phyloP scores from a whole-genome alignment of 495 filamentous ascomycete genomes.

The Jackrogersella minutella region DNA sequence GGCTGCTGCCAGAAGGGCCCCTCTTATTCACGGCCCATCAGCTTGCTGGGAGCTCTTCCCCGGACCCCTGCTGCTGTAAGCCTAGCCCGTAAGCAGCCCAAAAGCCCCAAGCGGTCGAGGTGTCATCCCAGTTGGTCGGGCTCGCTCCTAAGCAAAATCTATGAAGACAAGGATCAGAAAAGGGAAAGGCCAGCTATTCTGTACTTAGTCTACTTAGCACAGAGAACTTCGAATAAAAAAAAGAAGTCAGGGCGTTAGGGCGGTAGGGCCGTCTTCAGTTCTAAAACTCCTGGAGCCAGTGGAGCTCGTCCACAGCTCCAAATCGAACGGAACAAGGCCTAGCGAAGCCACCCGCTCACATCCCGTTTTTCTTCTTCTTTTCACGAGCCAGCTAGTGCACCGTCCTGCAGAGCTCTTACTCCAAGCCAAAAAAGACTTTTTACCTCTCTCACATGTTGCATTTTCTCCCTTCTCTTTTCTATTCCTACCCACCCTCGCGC shows the following conservation, averaged over 20 bases:
- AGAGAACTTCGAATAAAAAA: neutral
- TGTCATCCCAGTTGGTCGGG: slow-evolving; percentile 43
- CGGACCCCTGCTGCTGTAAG: slow-evolving; percentile 31
- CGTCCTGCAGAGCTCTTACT: slow-evolving; percentile 14
- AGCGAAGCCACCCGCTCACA: slow-evolving; percentile 32
- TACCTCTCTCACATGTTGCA: slow-evolving; percentile 25
- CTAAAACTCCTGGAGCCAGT: slow-evolving; percentile 28
- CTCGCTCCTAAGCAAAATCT: slow-evolving; percentile 37
- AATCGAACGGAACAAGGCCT: slow-evolving; percentile 28
- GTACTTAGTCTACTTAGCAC: too few relatives aligned
- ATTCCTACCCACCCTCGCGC: slow-evolving; percentile 41
- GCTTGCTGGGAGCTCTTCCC: slow-evolving; percentile 31
- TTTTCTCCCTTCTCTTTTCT: slow-evolving; percentile 11
- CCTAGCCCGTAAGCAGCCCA: slow-evolving; percentile 28
- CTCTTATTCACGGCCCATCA: slow-evolving; percentile 5
- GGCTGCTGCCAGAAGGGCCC: neutral
- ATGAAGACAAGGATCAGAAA: slow-evolving; percentile 20
- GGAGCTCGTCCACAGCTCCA: slow-evolving; percentile 16
- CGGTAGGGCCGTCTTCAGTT: slow-evolving; percentile 29
- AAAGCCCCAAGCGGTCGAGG: slow-evolving; percentile 35
- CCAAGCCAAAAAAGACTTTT: slow-evolving; percentile 13
- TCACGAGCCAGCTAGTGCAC: slow-evolving; percentile 29
- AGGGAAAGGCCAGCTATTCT: slow-evolving; percentile 23
- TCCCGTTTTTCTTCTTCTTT: slow-evolving; percentile 29
- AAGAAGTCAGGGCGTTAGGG: slow-evolving; percentile 15